Evolutionary conservation across 2,329 filamentous ascomycete genomes (phyloP).

Genomic region (Fusarium paranaense): DNA sequence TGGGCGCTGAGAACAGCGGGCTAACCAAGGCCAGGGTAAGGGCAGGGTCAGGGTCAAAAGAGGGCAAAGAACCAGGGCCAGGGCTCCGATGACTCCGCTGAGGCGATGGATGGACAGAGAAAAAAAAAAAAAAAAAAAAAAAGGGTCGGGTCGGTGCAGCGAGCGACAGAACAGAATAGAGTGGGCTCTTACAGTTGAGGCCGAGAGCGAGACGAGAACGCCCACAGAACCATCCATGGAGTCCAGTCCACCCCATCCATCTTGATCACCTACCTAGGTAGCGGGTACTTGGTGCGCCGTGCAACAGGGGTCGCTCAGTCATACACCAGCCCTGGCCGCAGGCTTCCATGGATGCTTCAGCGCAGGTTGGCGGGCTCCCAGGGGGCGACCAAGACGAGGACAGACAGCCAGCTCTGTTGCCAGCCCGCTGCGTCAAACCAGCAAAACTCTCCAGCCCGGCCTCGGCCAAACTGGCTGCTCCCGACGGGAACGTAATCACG

Average conservation of each 20-base stretch:
- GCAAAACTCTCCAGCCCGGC: neutral
- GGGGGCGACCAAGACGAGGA: neutral
- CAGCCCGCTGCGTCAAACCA: slow-evolving; percentile 1
- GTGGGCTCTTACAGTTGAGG: neutral
- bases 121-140: neutral
- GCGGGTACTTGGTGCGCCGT: neutral
- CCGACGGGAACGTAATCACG: neutral
- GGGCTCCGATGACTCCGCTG: slow-evolving; percentile 8
- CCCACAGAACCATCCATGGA: neutral
- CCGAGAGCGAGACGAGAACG: neutral
- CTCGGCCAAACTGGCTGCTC: neutral
- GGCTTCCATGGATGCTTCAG: slow-evolving; percentile 1
- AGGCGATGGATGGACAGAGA: slow-evolving; percentile 1
- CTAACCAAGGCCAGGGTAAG: slow-evolving; percentile 23
- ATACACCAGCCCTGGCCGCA: neutral
- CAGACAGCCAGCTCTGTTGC: neutral
- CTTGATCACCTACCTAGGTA: slow-evolving; percentile 2
- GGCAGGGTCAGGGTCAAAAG: slow-evolving; percentile 13
- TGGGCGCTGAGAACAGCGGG: slow-evolving; percentile 42
- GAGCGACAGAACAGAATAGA: neutral
- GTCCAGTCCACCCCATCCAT: neutral
- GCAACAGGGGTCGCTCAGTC: slow-evolving; percentile 4
- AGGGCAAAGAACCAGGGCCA: slow-evolving; percentile 17
- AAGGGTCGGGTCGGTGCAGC: neutral
- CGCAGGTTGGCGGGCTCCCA: slow-evolving; percentile 3